Conservation (phyloP, 2,329 filamentous ascomycete genomes). For the Colletotrichum filicis region DNA sequence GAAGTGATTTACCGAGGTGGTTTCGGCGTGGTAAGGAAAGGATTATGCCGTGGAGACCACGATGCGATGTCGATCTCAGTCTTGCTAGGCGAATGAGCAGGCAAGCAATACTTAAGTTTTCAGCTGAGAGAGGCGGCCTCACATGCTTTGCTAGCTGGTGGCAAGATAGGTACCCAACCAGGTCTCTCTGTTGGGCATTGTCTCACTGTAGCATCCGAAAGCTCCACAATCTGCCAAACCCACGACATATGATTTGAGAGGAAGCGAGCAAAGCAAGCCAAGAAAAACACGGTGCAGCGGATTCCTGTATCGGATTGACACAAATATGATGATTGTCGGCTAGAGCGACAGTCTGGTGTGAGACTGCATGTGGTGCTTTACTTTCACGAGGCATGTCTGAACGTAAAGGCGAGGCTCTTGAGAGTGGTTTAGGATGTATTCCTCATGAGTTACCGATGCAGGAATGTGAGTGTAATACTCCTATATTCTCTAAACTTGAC, state of each 20-base stretch:
- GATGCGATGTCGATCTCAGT: background rate
- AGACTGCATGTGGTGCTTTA: no score
- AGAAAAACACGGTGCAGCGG: background rate
- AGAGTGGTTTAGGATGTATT: no score
- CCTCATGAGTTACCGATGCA: no score
- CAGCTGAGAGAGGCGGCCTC: background rate
- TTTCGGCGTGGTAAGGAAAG: background rate
- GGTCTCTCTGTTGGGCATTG: background rate
- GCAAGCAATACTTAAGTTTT: background rate
- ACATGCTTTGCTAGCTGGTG: background rate
- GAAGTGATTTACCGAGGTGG: background rate
- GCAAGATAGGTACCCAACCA: background rate
- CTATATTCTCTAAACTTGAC: no score
- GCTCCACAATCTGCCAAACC: background rate
- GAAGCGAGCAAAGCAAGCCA: background rate
- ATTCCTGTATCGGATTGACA: background rate
- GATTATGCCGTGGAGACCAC: background rate
- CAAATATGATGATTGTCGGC: background rate
- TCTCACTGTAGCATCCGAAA: background rate
- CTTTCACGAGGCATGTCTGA: no score
- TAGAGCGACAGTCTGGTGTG: background rate
- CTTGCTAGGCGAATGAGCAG: background rate
- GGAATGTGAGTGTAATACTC: no score
- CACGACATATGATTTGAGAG: background rate
- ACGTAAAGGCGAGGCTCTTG: no score